Evolutionary conservation across 331 rosid genomes (phyloP), one percentile per base, ranked within the genome.

Genomic region (Cucumis variabilis): DNA sequence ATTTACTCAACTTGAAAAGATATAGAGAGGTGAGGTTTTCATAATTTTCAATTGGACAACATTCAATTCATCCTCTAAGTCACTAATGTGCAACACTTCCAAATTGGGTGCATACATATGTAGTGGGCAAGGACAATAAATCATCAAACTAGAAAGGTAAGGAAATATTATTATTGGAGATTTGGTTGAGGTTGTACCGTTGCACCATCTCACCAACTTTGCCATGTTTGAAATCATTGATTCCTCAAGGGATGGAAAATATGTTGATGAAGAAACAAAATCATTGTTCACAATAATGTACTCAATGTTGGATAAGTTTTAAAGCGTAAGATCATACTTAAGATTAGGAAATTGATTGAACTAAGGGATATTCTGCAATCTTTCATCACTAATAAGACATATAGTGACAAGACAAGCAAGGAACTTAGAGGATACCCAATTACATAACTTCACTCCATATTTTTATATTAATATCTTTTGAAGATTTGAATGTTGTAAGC

Each of bases 1-100:
- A 88, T 25, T 88, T 33, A 14, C 1, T 3, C n/a, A 82, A 0
- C 0, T 0, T 0, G 2, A 0, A 1, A 16, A 60, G 28, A 0
- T 0, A 0, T 30, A 60, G 27, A 28, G 12, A 11, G 12, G 17
- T 6, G 51, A 81, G 51, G 33, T 3, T 60, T 60, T 11, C 13
- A 33, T 30, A 62, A 11, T 6, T 1, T 20, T 60, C 72, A 53
- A 82, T 28, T 13, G 28, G 60, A 82, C 71, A 82, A 28, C 55
- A 60, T 58, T 50, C 16, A 20, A 19, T 7, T 25, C 84, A 24
- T 50, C 48, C 46, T 7, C 24, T 55, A 21, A 55, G 4, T 15
- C 7, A 55, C 20, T 1, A 55, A 55, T 55, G 15, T 3, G 1
- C 20, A 55, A 55, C 3, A 17, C 0, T 3, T 14, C 16, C 63